These are phyloP conservation scores for Globisporangium perplexum DNA, from an alignment of 352 stramenopile species.

Conservation along the genomic window DNA sequence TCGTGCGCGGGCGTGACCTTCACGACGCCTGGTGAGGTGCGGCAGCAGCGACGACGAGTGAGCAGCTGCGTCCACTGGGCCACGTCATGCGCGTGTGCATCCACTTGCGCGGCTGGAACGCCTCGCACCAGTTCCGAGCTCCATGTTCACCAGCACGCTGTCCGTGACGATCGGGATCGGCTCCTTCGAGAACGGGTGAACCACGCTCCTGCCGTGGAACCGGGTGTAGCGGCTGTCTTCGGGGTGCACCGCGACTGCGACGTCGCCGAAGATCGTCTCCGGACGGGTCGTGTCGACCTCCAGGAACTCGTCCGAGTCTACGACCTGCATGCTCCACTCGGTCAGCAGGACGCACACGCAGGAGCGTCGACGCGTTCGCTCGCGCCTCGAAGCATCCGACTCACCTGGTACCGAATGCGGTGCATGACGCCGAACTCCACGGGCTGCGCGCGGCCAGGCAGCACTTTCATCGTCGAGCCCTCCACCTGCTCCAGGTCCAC, in stretches of 20 bases:
- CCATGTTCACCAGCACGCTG: slow-evolving; percentile 96
- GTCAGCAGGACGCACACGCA: background rate
- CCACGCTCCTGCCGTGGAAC: slow-evolving; percentile 93
- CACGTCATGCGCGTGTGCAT: background rate
- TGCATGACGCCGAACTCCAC: slow-evolving; percentile 88
- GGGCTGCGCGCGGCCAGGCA: slow-evolving; percentile 62
- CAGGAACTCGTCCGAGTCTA: slow-evolving; percentile 64
- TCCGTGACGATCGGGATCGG: slow-evolving; percentile 96
- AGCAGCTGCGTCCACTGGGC: background rate
- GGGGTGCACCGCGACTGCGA: slow-evolving; percentile 96
- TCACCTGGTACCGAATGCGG: slow-evolving; percentile 67
- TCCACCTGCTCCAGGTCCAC: slow-evolving; percentile 98
- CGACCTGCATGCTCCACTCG: slow-evolving; percentile 18
- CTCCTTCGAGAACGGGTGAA: slow-evolving; percentile 92
- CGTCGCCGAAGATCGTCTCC: slow-evolving; percentile 99
- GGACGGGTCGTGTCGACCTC: slow-evolving; percentile 96
- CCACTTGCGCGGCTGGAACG: background rate
- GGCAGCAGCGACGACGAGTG: background rate
- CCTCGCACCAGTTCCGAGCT: slow-evolving; percentile 94
- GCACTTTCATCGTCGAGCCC: slow-evolving; percentile 59
- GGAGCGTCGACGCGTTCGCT: background rate
- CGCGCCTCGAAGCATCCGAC: background rate
- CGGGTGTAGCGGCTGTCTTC: slow-evolving; percentile 93
- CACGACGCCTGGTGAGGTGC: slow-evolving; percentile 52
- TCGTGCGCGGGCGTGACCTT: slow-evolving; percentile 99